Base-by-base conservation (phyloP, 768 basidiomycete species). In the Suillus occidentalis region DNA sequence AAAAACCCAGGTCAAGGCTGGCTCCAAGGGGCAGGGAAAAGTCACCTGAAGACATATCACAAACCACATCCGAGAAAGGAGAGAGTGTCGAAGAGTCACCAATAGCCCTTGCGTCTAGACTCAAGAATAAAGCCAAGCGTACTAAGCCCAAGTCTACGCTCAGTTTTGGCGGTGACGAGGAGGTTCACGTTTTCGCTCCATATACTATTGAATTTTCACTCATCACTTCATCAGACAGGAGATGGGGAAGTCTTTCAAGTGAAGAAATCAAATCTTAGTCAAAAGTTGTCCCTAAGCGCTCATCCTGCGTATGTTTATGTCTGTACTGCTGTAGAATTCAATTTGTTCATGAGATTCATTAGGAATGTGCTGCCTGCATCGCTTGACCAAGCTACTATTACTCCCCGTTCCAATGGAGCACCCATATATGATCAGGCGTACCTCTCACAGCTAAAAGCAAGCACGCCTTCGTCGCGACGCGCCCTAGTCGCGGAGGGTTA, bases 211-310 rank as follows among this genome's bases (percentile, higher is more conserved):
- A 63, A 18, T 8, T 47, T 34, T 70, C 73, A 66, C 78, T 79
- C 69, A 82, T 18, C 40, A 42, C 25, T 13, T 76, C 50, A 34
- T 61, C 53, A 91, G 87, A 84, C 84, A 70, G 83, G 80, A 13
- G 83, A 82, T 45, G 86, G 82, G 9, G 88, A 92, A 64, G 79
- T 83, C 0, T 94, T 95, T 73, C 82, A 90, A 79, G 79, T 94
- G 20, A 94, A 93, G 74, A 95, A 92, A 77, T 92, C 91, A 2
- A 89, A 75, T 61, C 79, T 94, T 52, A 94, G 92, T 70, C 79
- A 81, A 66, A 91, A 89, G 68, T 72, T 91, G 66, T 72, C 85
- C 2, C 75, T 90, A 49, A 84, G 85, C 16, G 83, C 79, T 56
- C 83, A 84, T 73, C 80, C 87, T 60, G 78, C 84, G 85, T 87